These are phyloP conservation scores for Debaryomyces fabryi DNA, from an alignment of 1,139 yeast species.

Conservation along the genomic window DNA sequence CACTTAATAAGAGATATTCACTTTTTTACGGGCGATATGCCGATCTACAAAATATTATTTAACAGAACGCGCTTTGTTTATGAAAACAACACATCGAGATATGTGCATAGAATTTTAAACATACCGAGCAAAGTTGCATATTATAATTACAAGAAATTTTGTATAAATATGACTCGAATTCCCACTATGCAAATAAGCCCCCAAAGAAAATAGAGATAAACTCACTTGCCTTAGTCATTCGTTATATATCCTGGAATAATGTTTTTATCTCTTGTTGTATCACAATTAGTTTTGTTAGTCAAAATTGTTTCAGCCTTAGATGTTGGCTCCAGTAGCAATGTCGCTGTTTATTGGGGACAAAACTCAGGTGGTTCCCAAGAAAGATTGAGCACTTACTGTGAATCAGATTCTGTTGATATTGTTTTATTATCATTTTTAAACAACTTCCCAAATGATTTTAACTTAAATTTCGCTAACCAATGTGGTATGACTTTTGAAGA, in stretches of 20 bases:
- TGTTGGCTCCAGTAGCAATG: conserved; percentile 19
- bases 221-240: background rate
- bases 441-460: conserved; percentile 49
- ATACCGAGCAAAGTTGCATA: background rate
- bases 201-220: background rate
- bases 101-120: background rate
- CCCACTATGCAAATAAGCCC: background rate
- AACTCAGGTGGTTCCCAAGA: conserved; percentile 72
- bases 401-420: conserved; percentile 64
- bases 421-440: conserved; percentile 67
- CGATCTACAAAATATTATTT: background rate
- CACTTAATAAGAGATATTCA: background rate
- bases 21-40: background rate
- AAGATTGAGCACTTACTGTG: conserved; percentile 64
- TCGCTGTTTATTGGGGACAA: conserved; percentile 89
- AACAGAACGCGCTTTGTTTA: background rate
- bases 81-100: background rate
- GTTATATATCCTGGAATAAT: background rate
- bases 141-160: background rate
- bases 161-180: background rate
- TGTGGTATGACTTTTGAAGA: conserved; percentile 55
- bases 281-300: background rate
- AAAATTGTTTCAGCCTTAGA: conserved; percentile 15
- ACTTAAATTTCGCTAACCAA: conserved; percentile 66
- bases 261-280: background rate